phyloP scores from a whole-genome alignment of 2,329 filamentous ascomycete genomes.

The Aspergillus unguis region DNA sequence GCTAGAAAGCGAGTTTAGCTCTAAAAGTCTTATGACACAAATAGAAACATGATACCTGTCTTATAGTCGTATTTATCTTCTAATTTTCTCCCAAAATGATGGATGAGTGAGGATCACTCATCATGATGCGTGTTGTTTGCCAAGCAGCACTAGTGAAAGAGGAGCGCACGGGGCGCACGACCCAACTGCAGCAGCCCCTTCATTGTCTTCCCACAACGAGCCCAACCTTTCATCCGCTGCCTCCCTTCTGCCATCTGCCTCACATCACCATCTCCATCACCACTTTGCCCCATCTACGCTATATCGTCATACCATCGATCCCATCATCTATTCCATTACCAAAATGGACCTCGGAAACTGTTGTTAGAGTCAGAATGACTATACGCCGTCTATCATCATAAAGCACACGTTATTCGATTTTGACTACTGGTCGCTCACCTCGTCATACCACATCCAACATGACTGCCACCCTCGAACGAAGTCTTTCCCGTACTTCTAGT shows the following conservation, averaged over 20 bases:
- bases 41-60: too few species aligned
- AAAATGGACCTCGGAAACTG: constrained; percentile 16
- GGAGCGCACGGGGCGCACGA: constrained; percentile 10
- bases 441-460: constrained; percentile 20
- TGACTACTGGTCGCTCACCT: neutral
- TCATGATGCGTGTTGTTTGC: constrained; percentile 5
- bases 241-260: neutral
- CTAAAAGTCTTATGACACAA: neutral
- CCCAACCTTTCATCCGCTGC: constrained; percentile 1
- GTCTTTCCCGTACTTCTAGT: constrained; percentile 37
- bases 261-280: constrained; percentile 8
- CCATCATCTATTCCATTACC: constrained; percentile 3
- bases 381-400: neutral
- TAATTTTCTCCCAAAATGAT: neutral
- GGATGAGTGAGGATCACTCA: constrained; percentile 4
- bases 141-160: constrained; percentile 12
- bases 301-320: constrained; percentile 5
- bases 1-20: neutral
- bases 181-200: neutral
- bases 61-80: too few species aligned
- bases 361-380: constrained; percentile 9
- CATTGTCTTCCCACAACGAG: neutral
- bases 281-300: neutral
- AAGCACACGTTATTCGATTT: neutral
- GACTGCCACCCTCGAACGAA: constrained; percentile 36